These are phyloP conservation scores for Trifolium repens DNA, from an alignment of 306 rosid species.

Conservation along the genomic window DNA sequence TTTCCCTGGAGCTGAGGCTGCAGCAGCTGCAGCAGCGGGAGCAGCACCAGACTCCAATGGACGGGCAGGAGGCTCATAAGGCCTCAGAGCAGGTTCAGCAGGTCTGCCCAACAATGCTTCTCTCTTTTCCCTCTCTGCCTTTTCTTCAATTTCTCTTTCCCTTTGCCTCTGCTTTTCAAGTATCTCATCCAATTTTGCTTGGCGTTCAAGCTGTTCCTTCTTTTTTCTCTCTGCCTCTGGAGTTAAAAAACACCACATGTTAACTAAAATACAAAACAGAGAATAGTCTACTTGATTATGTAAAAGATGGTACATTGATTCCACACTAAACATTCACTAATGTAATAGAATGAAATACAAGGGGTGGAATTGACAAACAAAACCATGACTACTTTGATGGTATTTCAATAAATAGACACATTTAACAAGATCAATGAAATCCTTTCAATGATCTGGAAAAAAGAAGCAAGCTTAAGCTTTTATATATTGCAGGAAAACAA, in stretches of 20 bases:
- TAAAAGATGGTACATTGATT: neutral
- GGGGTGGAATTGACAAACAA: neutral
- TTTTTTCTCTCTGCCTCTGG: conserved; percentile 82
- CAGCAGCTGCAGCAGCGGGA: conserved; percentile 44
- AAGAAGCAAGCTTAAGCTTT: neutral
- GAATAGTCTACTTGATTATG: neutral
- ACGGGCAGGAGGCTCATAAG: conserved; percentile 50
- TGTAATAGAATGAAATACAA: neutral
- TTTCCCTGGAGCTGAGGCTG: conserved; percentile 53
- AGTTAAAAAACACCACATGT: conserved; percentile 25
- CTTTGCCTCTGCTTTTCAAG: conserved; percentile 86
- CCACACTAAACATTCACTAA: neutral
- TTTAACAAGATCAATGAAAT: neutral
- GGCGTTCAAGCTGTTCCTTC: conserved; percentile 77
- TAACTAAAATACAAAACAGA: neutral
- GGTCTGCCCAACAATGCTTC: conserved; percentile 63
- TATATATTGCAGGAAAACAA: neutral
- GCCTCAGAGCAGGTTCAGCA: conserved; percentile 49
- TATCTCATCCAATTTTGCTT: conserved; percentile 73
- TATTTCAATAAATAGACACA: neutral
- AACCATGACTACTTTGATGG: neutral
- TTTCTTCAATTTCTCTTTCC: conserved; percentile 79
- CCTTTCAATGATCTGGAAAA: neutral
- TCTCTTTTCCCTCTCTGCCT: conserved; percentile 61
- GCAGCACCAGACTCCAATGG: conserved; percentile 56